Percentiles rank a stretch among this genome's conserved stretches.
Evolutionary conservation across 768 basidiomycete species (phyloP).

Genomic region (Lepiota subincarnata): DNA sequence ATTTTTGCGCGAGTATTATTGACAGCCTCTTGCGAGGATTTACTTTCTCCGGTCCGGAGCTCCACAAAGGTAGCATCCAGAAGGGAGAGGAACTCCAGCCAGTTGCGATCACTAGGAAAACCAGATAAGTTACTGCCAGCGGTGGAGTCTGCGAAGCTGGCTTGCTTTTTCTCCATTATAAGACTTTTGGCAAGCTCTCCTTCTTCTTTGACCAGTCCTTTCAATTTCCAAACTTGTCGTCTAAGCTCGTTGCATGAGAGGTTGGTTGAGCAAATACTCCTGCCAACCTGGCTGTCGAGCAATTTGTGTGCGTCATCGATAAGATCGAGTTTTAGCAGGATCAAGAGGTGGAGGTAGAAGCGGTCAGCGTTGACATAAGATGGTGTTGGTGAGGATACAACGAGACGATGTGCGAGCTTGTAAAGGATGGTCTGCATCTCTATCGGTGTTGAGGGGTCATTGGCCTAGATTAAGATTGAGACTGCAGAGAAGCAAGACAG

Average conservation of each 20-base stretch:
- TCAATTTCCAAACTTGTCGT: constrained; percentile 61
- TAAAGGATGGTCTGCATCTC: constrained; percentile 65
- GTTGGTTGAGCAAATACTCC: constrained; percentile 62
- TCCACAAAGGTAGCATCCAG: constrained; percentile 60
- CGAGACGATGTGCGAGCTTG: constrained; percentile 72
- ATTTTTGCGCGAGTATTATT: constrained; percentile 31
- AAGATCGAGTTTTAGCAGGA: constrained; percentile 65
- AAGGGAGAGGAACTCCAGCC: constrained; percentile 78
- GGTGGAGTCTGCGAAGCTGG: constrained; percentile 3
- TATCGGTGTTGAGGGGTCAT: constrained; percentile 56
- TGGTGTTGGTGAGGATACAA: constrained; percentile 58
- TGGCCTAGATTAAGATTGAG: constrained; percentile 44
- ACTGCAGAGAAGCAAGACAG: background rate
- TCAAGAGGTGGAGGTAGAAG: constrained; percentile 69
- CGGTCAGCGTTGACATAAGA: constrained; percentile 68
- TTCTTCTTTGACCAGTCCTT: constrained; percentile 58
- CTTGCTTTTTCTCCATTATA: constrained; percentile 59
- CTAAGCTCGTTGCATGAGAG: constrained; percentile 73
- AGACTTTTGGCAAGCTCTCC: constrained; percentile 53
- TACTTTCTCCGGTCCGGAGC: constrained; percentile 16
- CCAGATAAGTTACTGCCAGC: constrained; percentile 9
- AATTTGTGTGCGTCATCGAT: constrained; percentile 69
- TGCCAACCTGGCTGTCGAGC: constrained; percentile 65
- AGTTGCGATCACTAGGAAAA: constrained; percentile 66
- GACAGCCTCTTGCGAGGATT: constrained; percentile 26